Evolutionary conservation across 345 rosid genomes (phyloP), one percentile per base, ranked within the genome.

Genomic region (Gossypium thurberi): DNA sequence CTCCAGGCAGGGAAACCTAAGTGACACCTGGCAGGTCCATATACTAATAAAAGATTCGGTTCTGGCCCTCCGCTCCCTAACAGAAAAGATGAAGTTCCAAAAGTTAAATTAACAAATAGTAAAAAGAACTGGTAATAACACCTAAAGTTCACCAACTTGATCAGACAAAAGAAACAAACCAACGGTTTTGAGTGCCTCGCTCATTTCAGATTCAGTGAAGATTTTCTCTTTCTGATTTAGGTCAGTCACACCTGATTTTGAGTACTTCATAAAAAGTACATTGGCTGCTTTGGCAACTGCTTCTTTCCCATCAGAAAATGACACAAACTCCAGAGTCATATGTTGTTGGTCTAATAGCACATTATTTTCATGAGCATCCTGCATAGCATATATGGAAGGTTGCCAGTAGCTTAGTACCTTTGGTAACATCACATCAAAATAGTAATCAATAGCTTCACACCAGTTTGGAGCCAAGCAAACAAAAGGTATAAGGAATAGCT

Each of bases 1-100:
- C 97, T 84, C 99, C 99, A 92, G 10, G 96, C 87, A 10, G 99
- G 98, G 78, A 95, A 95, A 75, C 99, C 99, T 20, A 82, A 85
- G 75, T 91, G 97, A 81, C 97, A 89, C 83, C 98, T 85, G 65
- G 81, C 85, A 52, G 97, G 96, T 77, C 93, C 99, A 84, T 89
- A 91, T 77, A 92, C 91, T 55, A 95, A 84, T 46, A 92, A 77
- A 70, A 95, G 87, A 76, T 92, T 96, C 21, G 93, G 98, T 14
- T 86, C 94, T 4, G 91, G 87, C 42, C 87, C 90, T 60, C 75
- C 76, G 55, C 81, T 82, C 76, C 98, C 98, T 94, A 80, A 75
- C 55, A 71, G 44, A 78, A 75, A 53, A 74, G 23, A 57, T 57
- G 28, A 21, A 25, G 37, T 18, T 20, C 17, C 62, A 69, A 21